Evolutionary conservation across 2,329 filamentous ascomycete species (phyloP).

Genomic region (Trichoderma asperellum): DNA sequence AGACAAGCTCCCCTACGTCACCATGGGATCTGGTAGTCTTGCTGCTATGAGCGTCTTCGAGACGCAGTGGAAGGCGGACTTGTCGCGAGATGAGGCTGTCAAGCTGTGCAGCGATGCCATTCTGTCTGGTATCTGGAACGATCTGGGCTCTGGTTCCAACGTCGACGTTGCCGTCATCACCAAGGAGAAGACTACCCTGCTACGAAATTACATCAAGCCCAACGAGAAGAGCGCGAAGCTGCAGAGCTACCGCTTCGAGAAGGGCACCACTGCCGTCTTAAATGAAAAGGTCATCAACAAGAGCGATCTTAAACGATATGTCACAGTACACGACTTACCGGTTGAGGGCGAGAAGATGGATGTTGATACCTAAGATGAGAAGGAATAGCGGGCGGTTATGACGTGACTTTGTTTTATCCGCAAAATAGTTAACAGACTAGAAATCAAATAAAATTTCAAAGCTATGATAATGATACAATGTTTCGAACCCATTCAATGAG

Average conservation of each 20-base stretch:
- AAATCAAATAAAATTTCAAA: slow-evolving; percentile 12
- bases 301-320: slow-evolving; percentile 91
- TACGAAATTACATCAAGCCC: slow-evolving; percentile 90
- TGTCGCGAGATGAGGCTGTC: slow-evolving; percentile 81
- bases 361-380: slow-evolving; percentile 58
- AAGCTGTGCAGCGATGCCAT: slow-evolving; percentile 85
- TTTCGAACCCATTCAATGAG: background rate
- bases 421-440: slow-evolving; percentile 22
- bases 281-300: slow-evolving; percentile 96
- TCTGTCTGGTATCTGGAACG: slow-evolving; percentile 97
- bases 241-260: slow-evolving; percentile 87
- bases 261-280: slow-evolving; percentile 92
- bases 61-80: slow-evolving; percentile 83
- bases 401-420: background rate
- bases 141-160: slow-evolving; percentile 94
- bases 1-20: slow-evolving; percentile 98
- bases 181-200: slow-evolving; percentile 87
- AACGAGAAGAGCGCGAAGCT: slow-evolving; percentile 91
- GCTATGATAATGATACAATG: background rate
- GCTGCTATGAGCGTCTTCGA: slow-evolving; percentile 99
- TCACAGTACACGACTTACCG: slow-evolving; percentile 85
- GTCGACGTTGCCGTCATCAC: slow-evolving; percentile 97
- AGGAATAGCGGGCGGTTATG: background rate
- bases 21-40: slow-evolving; percentile 95
- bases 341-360: slow-evolving; percentile 73